These are phyloP conservation scores for Malbranchea zuffiana DNA, from an alignment of 2,329 filamentous ascomycete genomes.

Conservation along the genomic window DNA sequence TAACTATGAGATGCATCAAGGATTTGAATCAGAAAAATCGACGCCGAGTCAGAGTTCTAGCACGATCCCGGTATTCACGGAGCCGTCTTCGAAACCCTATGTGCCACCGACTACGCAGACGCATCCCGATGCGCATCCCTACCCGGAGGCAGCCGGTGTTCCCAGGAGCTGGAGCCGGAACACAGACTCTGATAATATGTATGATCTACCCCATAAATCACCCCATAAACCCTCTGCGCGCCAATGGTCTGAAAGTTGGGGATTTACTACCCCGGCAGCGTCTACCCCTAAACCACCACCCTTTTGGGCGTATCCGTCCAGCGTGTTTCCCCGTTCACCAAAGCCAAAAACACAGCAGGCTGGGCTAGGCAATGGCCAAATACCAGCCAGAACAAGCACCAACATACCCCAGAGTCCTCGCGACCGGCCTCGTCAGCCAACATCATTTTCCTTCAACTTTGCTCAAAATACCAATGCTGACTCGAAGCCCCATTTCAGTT, in stretches of 20 bases:
- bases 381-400: background rate
- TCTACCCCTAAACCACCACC: constrained; percentile 16
- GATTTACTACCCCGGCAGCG: constrained; percentile 10
- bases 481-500: too few species aligned
- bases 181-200: constrained; percentile 16
- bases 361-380: background rate
- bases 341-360: constrained; percentile 3
- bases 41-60: background rate
- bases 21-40: constrained; percentile 22
- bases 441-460: background rate
- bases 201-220: constrained; percentile 13
- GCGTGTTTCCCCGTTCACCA: constrained; percentile 18
- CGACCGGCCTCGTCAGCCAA: too few species aligned
- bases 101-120: too few species aligned
- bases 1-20: constrained; percentile 23
- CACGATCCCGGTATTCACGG: too few species aligned
- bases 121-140: too few species aligned
- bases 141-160: too few species aligned
- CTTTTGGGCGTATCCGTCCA: constrained; percentile 20
- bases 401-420: too few species aligned
- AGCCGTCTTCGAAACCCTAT: too few species aligned
- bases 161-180: too few species aligned
- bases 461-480: background rate
- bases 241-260: constrained; percentile 15
- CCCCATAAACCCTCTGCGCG: constrained; percentile 9